Base-by-base conservation (phyloP, 306 rosid species). In the Fragaria ananassa region DNA sequence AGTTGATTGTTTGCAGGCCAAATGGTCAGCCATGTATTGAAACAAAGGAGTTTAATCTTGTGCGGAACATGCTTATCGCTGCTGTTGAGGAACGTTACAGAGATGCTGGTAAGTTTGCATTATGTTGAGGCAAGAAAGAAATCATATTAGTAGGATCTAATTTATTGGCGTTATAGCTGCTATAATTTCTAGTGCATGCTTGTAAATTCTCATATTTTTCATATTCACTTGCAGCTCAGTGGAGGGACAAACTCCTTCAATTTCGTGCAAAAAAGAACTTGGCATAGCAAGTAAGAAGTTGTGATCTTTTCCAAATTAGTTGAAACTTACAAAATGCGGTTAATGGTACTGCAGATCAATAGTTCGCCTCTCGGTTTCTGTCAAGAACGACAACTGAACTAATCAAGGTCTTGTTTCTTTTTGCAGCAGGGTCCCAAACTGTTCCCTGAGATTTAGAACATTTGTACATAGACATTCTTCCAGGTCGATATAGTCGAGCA, bases 61-160 rank as follows among this genome's bases (percentile, higher is more conserved):
- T 95, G 79, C 88, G 96, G 79, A 91, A 95, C 84, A 95, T 95
- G 99, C 72, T 89, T 85, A 86, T 88, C 65, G 99, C 99, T 80
- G 99, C 90, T 71, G 90, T 72, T 70, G 99, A 95, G 81, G 99
- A 95, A 80, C 97, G 97, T 79, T 95, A 95, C 60, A 66, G 91
- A 84, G 99, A 95, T 88, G 99, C 99, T 53, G 99, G 99, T 95
- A 87, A 81, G 66, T 71, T 42, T 44, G 44, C 64, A n/a, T 68
- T 27, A 25, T 80, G 49, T 41, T 17, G 45, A 15, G 5, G n/a
- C 13, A 31, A n/a, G 14, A n/a, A 23, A 58, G 64, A 58, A 5
- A 34, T 63, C 23, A 41, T 27, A 54, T 14, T 65, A 4, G 17
- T 12, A 19, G 21, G 29, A 12, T 27, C 29, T 15, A 23, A 35